Percentiles rank a stretch among this genome's conserved stretches.
phyloP scores from a whole-genome alignment of 78 protist genomes.

The Ministeria vibrans region DNA sequence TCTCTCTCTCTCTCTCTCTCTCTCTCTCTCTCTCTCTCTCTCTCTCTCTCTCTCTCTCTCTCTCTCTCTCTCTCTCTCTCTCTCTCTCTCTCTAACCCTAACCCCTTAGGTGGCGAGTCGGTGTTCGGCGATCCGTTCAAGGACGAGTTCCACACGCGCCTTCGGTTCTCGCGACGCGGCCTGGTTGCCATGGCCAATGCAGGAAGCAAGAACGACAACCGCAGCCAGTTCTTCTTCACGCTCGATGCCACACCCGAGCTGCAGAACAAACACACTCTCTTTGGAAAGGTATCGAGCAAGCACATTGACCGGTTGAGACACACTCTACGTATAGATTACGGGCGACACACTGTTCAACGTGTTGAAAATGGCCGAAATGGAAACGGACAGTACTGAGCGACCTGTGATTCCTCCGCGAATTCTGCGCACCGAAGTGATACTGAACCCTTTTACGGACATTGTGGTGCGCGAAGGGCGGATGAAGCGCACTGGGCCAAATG shows the following conservation, averaged over 20 bases:
- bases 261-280: constrained; percentile 79
- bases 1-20: neutral
- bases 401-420: constrained; percentile 74
- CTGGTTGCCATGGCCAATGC: constrained; percentile 55
- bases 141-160: constrained; percentile 81
- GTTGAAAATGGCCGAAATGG: constrained; percentile 47
- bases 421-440: constrained; percentile 45
- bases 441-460: constrained; percentile 85
- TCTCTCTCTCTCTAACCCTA: neutral
- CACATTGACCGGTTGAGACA: neutral
- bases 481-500: neutral
- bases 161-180: constrained; percentile 54
- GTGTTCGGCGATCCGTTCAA: constrained; percentile 63
- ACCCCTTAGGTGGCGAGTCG: constrained; percentile 67
- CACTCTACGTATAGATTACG: constrained; percentile 3
- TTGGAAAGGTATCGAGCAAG: constrained; percentile 53
- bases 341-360: constrained; percentile 80
- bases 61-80: neutral
- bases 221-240: constrained; percentile 89
- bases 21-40: neutral
- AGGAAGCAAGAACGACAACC: constrained; percentile 53
- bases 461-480: constrained; percentile 39
- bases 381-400: constrained; percentile 64
- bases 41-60: neutral
- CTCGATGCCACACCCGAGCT: constrained; percentile 63